A percentile compares a stretch with the other conserved stretches of the same genome.
Evolutionary conservation across 1,139 yeast genomes (phyloP).

Genomic region (Saccharomycopsis phalli): DNA sequence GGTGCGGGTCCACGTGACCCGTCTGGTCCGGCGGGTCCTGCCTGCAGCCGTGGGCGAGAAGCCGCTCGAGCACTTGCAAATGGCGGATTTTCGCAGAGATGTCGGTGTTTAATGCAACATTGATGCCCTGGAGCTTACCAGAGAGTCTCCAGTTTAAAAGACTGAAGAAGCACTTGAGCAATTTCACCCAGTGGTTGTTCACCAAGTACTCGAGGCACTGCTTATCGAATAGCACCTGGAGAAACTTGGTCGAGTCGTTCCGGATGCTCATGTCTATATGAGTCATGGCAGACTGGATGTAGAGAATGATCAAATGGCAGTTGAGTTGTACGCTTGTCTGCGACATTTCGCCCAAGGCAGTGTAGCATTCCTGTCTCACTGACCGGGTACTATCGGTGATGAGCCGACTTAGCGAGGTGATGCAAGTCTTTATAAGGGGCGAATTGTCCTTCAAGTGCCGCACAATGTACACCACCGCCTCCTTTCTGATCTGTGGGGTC

Average conservation of each 20-base stretch:
- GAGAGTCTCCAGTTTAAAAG: conserved; percentile 66
- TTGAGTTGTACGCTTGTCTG: conserved; percentile 16
- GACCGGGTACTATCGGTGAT: conserved; percentile 50
- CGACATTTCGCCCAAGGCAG: conserved; percentile 4
- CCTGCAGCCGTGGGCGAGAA: conserved; percentile 36
- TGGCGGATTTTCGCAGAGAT: conserved; percentile 31
- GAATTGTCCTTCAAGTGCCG: conserved; percentile 15
- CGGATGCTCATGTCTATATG: conserved; percentile 73
- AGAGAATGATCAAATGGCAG: conserved; percentile 45
- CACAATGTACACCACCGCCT: conserved; percentile 14
- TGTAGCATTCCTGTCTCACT: conserved; percentile 43
- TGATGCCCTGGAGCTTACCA: neutral
- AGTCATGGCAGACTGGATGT: conserved; percentile 91
- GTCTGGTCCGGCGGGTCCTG: conserved; percentile 19
- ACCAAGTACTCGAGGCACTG: conserved; percentile 41
- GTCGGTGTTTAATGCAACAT: conserved; percentile 31
- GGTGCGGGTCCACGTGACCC: conserved; percentile 28
- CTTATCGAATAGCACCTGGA: conserved; percentile 39
- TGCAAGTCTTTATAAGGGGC: conserved; percentile 7
- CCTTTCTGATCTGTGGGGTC: conserved; percentile 18
- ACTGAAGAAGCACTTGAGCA: conserved; percentile 47
- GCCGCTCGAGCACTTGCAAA: conserved; percentile 35
- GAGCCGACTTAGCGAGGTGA: conserved; percentile 22
- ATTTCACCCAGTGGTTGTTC: conserved; percentile 48
- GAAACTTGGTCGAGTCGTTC: conserved; percentile 57